These are phyloP conservation scores for Boletus coccyginus DNA, from an alignment of 768 basidiomycete genomes.

Conservation along the genomic window DNA sequence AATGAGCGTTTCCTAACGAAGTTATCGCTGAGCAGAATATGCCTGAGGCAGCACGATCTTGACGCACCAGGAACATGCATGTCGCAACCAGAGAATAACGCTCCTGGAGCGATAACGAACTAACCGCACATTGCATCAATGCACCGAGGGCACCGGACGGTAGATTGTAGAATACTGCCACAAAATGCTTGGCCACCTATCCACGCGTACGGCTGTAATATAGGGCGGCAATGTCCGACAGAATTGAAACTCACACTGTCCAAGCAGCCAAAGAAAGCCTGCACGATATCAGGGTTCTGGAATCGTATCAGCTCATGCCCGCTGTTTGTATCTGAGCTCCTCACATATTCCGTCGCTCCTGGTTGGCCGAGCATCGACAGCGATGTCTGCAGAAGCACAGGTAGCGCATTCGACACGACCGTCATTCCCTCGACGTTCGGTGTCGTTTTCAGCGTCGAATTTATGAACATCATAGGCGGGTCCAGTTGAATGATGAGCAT, in stretches of 20 bases:
- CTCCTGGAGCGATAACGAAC: slow-evolving; percentile 71
- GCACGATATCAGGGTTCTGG: slow-evolving; percentile 90
- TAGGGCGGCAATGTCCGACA: background rate
- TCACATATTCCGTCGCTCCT: slow-evolving; percentile 68
- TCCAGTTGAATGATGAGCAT: slow-evolving; percentile 83
- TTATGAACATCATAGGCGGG: slow-evolving; percentile 50
- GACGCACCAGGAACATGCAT: slow-evolving; percentile 75
- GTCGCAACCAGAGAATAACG: slow-evolving; percentile 83
- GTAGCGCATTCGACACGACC: slow-evolving; percentile 54
- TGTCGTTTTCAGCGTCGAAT: slow-evolving; percentile 44
- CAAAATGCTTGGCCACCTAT: slow-evolving; percentile 57
- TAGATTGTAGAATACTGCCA: slow-evolving; percentile 56
- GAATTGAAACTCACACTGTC: slow-evolving; percentile 53
- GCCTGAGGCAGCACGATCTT: background rate
- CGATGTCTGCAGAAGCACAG: slow-evolving; percentile 57
- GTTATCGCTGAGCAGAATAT: background rate
- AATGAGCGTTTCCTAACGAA: slow-evolving; percentile 56
- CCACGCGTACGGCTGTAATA: background rate
- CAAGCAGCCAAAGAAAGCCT: slow-evolving; percentile 83
- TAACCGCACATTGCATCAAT: slow-evolving; percentile 66
- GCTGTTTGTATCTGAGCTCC: slow-evolving; percentile 17
- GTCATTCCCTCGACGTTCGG: slow-evolving; percentile 54
- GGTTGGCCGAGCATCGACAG: slow-evolving; percentile 51
- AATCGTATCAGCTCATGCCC: slow-evolving; percentile 7
- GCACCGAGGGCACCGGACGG: slow-evolving; percentile 63